Evolutionary conservation across 257 asterid genomes (phyloP).

Genomic region (Fraxinus cuspidata): DNA sequence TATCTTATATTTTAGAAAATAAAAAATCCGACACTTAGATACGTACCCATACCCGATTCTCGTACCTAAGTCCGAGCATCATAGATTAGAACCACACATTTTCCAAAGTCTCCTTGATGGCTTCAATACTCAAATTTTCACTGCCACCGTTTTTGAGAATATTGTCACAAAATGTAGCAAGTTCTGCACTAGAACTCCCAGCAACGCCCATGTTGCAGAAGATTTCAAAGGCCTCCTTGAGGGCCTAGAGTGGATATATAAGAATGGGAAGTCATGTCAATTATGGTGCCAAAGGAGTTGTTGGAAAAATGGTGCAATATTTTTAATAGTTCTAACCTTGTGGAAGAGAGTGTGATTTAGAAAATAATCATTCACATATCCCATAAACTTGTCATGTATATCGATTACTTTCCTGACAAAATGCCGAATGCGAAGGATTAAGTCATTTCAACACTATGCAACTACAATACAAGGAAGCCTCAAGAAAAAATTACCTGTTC

Average conservation of each 20-base stretch:
- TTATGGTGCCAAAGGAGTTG: background rate
- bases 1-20: too few relatives aligned
- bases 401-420: constrained; percentile 37
- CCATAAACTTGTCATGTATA: constrained; percentile 29
- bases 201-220: constrained; percentile 66
- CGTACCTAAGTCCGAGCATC: too few relatives aligned
- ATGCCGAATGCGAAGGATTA: constrained; percentile 19
- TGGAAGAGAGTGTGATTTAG: constrained; percentile 30
- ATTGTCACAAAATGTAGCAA: too few relatives aligned
- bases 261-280: constrained; percentile 10
- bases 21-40: too few relatives aligned
- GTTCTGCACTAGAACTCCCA: constrained; percentile 69
- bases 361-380: constrained; percentile 26
- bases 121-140: too few relatives aligned
- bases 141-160: too few relatives aligned
- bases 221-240: constrained; percentile 68
- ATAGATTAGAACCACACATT: too few relatives aligned
- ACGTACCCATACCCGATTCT: too few relatives aligned
- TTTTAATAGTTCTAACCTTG: constrained; percentile 22
- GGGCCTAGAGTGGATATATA: constrained; percentile 42
- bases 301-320: background rate
- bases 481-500: constrained; percentile 59
- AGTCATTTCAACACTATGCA: constrained; percentile 25
- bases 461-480: constrained; percentile 6
- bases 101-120: too few relatives aligned